Percentiles rank a stretch among this genome's conserved stretches.
These are phyloP conservation scores for Zymoseptoria ardabiliae DNA, from an alignment of 2,329 filamentous ascomycete genomes.

Conservation along the genomic window DNA sequence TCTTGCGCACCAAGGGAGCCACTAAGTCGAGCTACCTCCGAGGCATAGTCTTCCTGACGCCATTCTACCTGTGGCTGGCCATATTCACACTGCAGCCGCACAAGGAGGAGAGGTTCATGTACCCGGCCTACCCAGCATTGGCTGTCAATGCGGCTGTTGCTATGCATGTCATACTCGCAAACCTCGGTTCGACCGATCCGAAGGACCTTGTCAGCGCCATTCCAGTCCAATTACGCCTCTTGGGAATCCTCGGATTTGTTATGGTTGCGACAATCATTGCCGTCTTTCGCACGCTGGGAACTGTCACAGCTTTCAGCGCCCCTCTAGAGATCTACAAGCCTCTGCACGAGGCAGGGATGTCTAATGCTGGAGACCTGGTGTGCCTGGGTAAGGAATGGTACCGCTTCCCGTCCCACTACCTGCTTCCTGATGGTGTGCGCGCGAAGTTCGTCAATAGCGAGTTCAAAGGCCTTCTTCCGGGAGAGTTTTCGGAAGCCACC, in stretches of 20 bases:
- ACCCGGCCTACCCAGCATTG: conserved; percentile 85
- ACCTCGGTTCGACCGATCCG: conserved; percentile 63
- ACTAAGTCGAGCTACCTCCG: conserved; percentile 65
- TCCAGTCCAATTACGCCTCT: conserved; percentile 66
- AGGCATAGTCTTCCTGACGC: conserved; percentile 67
- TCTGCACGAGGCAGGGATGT: conserved; percentile 51
- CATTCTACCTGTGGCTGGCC: conserved; percentile 89
- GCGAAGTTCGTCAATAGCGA: conserved; percentile 88
- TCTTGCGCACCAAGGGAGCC: conserved; percentile 53
- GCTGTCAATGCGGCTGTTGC: conserved; percentile 81
- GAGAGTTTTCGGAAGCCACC: conserved; percentile 71
- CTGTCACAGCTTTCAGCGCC: conserved; percentile 75
- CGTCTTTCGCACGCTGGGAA: conserved; percentile 64
- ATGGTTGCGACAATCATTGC: conserved; percentile 48
- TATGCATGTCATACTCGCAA: conserved; percentile 70
- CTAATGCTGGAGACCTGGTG: conserved; percentile 58
- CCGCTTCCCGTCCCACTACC: conserved; percentile 88
- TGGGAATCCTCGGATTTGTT: conserved; percentile 51
- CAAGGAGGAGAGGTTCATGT: conserved; percentile 99
- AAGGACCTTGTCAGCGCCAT: conserved; percentile 60
- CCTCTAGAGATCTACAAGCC: conserved; percentile 65
- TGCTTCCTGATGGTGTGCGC: conserved; percentile 72
- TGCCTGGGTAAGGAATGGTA: conserved; percentile 98
- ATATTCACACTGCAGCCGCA: conserved; percentile 92
- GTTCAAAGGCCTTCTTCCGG: conserved; percentile 80